Conservation (phyloP, 2,329 filamentous ascomycete genomes). For the Apiospora malaysiana region DNA sequence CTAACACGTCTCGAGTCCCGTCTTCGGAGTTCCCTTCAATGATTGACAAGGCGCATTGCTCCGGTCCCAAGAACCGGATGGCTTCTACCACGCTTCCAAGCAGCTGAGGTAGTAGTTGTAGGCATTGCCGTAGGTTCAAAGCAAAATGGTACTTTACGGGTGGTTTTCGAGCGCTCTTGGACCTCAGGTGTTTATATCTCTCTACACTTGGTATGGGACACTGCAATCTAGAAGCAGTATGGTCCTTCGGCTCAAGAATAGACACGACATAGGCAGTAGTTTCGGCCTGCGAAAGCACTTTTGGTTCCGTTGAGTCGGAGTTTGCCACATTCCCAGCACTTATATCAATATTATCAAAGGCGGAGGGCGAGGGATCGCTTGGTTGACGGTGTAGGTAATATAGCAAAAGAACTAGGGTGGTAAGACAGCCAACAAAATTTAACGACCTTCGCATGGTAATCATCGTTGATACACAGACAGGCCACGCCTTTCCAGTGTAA, state of each 20-base stretch:
- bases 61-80: constrained; percentile 55
- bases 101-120: constrained; percentile 53
- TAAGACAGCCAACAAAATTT: neutral
- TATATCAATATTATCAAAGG: neutral
- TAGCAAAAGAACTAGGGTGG: neutral
- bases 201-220: constrained; percentile 34
- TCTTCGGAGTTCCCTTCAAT: constrained; percentile 62
- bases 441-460: neutral
- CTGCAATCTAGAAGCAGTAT: constrained; percentile 31
- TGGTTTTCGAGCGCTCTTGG: neutral
- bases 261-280: constrained; percentile 33
- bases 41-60: constrained; percentile 58
- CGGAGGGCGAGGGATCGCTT: neutral
- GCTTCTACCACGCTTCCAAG: constrained; percentile 57
- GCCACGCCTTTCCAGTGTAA: neutral
- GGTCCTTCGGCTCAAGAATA: constrained; percentile 37
- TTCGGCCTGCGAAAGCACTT: neutral
- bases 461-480: neutral
- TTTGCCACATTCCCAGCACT: neutral
- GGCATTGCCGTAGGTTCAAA: constrained; percentile 54
- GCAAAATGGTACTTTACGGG: constrained; percentile 54
- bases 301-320: neutral
- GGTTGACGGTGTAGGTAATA: neutral
- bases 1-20: constrained; percentile 58
- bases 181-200: constrained; percentile 32